Evolutionary conservation across 768 basidiomycete genomes (phyloP).

Genomic region (Suillus occidentalis): DNA sequence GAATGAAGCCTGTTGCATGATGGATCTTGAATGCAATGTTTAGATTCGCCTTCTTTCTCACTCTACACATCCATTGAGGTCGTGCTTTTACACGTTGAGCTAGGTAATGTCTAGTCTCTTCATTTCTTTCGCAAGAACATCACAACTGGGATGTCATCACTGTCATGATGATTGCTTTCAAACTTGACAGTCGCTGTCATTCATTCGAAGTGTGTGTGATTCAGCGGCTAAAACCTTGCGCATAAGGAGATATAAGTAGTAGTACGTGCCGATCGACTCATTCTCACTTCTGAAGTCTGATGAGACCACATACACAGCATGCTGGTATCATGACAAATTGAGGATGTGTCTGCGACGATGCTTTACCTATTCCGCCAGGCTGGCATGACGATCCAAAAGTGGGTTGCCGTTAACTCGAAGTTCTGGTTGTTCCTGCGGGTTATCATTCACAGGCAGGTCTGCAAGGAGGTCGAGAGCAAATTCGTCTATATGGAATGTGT

Average conservation of each 20-base stretch:
- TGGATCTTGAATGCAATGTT: not conserved
- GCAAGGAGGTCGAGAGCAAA: not conserved
- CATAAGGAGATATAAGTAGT: not conserved
- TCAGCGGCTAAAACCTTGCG: not conserved
- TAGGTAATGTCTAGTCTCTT: not conserved
- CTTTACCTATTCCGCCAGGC: not conserved
- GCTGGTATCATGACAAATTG: not conserved
- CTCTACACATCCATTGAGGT: not conserved
- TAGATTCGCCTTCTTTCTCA: not conserved
- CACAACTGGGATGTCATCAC: not conserved
- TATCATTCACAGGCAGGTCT: not conserved
- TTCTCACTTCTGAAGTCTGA: not conserved
- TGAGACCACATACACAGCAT: not conserved
- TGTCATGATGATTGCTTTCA: not conserved
- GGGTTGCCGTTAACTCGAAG: not conserved
- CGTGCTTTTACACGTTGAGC: not conserved
- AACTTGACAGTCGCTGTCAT: not conserved
- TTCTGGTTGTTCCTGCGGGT: not conserved
- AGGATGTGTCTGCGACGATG: not conserved
- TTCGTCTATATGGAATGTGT: too few species aligned
- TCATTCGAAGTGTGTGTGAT: not conserved
- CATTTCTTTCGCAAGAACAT: not conserved
- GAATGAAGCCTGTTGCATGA: conserved; percentile 1
- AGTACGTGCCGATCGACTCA: not conserved
- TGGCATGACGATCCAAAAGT: not conserved